Conservation (phyloP, 2,329 filamentous ascomycete genomes). For the Talaromyces sp. region DNA sequence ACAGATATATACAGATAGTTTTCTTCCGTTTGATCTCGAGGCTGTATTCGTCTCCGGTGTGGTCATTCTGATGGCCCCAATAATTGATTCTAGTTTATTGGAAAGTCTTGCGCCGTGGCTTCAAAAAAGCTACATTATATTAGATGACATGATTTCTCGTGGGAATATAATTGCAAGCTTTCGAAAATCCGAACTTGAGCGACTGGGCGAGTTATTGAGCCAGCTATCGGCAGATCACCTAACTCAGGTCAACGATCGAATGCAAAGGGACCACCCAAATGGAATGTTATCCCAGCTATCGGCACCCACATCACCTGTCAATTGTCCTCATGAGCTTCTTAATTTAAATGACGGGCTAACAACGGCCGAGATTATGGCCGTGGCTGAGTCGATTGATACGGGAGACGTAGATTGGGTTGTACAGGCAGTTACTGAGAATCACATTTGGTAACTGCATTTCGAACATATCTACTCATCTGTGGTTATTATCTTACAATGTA, state of each 20-base stretch:
- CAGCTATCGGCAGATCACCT: not conserved
- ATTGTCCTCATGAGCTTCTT: not conserved
- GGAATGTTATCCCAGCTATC: not conserved
- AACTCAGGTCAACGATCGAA: not conserved
- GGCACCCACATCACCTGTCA: not conserved
- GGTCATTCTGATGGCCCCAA: not conserved
- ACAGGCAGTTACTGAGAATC: constrained; percentile 43
- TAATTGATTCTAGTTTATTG: not conserved
- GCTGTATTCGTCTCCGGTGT: not conserved
- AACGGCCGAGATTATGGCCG: constrained; percentile 44
- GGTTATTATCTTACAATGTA: not conserved
- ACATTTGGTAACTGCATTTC: constrained; percentile 31
- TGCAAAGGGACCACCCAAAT: not conserved
- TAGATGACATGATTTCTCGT: constrained; percentile 45
- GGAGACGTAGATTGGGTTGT: constrained; percentile 45
- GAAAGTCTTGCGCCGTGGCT: not conserved
- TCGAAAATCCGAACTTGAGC: constrained; percentile 43
- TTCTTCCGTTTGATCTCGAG: not conserved
- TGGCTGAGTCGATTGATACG: constrained; percentile 46
- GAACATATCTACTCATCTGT: not conserved
- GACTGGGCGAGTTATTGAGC: constrained; percentile 14
- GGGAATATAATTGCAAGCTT: constrained; percentile 46
- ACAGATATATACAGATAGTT: not conserved
- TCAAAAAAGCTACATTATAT: constrained; percentile 25
- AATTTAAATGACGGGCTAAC: constrained; percentile 36